phyloP scores from a whole-genome alignment of 352 stramenopile species.

The Pythium oligandrum region DNA sequence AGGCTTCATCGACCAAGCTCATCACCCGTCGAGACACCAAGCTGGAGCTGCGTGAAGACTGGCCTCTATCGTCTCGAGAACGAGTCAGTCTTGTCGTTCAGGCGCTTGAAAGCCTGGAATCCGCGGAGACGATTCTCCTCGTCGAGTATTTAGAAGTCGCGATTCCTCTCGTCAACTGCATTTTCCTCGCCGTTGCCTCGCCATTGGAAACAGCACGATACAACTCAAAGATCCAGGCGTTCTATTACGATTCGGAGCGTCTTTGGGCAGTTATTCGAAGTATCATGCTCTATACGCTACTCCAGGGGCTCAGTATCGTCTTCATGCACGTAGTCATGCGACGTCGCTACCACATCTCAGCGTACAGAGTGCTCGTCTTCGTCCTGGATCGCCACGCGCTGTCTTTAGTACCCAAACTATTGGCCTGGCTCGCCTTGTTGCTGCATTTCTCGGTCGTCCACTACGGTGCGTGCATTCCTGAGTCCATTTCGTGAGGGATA shows the following conservation, averaged over 20 bases:
- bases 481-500: neutral
- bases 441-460: conserved; percentile 9
- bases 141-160: conserved; percentile 22
- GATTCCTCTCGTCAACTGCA: conserved; percentile 16
- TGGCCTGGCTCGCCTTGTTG: conserved; percentile 6
- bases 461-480: conserved; percentile 6
- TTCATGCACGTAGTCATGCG: conserved; percentile 2
- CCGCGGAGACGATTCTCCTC: conserved; percentile 13
- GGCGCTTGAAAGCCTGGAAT: neutral
- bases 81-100: neutral
- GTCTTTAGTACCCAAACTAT: conserved; percentile 7
- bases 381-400: conserved; percentile 7
- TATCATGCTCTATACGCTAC: neutral
- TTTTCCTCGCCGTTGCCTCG: conserved; percentile 12
- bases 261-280: neutral
- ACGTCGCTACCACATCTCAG: conserved; percentile 2
- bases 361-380: conserved; percentile 1
- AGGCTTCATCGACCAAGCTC: no score
- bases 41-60: no score
- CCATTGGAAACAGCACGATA: conserved; percentile 6
- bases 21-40: no score
- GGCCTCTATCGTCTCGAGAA: neutral
- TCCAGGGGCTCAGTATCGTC: conserved; percentile 3
- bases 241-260: conserved; percentile 3
- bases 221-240: conserved; percentile 8